Percentiles rank a stretch among this genome's conserved stretches.
Evolutionary conservation across 1,139 yeast species (phyloP).

Genomic region (Trichomonascaceae sp.): DNA sequence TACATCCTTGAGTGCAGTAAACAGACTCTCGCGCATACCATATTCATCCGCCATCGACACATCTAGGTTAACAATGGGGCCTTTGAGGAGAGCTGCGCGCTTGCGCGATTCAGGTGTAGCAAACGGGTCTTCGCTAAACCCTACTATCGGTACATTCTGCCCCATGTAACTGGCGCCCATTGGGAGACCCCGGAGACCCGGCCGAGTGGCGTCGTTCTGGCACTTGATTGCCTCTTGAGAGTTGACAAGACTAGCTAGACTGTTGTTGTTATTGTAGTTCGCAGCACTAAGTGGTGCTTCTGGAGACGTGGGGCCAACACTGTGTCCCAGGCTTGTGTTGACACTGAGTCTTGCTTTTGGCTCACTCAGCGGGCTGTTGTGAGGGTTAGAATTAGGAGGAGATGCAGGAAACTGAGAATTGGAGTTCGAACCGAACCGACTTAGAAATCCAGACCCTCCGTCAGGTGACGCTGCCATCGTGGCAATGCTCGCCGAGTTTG

Average conservation of each 20-base stretch:
- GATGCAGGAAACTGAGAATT: too few species aligned
- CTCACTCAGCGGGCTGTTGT: too few species aligned
- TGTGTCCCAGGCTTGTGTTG: too few species aligned
- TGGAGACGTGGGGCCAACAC: not conserved
- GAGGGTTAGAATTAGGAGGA: too few species aligned
- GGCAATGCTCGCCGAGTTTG: too few species aligned
- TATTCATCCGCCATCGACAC: slow-evolving; percentile 38
- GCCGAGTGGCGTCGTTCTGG: slow-evolving; percentile 9
- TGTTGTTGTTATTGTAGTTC: not conserved
- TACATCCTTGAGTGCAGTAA: slow-evolving; percentile 68
- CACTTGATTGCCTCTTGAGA: slow-evolving; percentile 1
- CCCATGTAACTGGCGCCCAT: slow-evolving; percentile 24
- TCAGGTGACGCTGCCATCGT: too few species aligned
- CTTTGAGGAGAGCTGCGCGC: slow-evolving; percentile 62
- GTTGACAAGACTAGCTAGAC: not conserved
- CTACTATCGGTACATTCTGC: slow-evolving; percentile 33
- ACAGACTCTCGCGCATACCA: slow-evolving; percentile 41
- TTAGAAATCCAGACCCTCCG: too few species aligned
- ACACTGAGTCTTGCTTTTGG: too few species aligned
- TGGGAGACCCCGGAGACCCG: slow-evolving; percentile 19
- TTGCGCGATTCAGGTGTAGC: slow-evolving; percentile 69
- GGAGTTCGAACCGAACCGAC: too few species aligned
- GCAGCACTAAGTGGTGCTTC: slow-evolving; percentile 1
- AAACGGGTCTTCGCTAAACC: slow-evolving; percentile 35
- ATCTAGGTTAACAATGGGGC: slow-evolving; percentile 78